Base-by-base conservation (phyloP, 441 rosid genomes). In the Croton setiger region DNA sequence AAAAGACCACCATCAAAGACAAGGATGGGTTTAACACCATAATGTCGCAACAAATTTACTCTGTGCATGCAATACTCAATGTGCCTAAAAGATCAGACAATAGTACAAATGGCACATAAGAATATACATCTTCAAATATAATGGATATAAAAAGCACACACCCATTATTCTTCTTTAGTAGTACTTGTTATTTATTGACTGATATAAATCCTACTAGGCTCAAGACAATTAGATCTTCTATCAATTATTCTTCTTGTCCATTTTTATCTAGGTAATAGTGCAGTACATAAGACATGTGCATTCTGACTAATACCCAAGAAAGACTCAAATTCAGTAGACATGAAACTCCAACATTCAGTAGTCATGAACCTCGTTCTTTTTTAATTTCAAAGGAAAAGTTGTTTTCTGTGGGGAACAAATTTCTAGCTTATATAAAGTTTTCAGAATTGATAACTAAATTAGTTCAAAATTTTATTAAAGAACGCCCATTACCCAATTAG, bases 1-100 rank as follows among this genome's bases (percentile, higher is more conserved):
- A 96, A 78, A 55, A 87, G 76, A 74, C 97, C 98, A 68, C 98
- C 99, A 80, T 96, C 99, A 10, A 96, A 96, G 66, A 92, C 91
- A 54, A 96, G 90, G 77, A 92, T 60, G 33, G 98, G 99, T 79
- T 82, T 91, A 53, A 92, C 86, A 57, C 96, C 92, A 77, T 92
- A 81, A 76, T 92, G 96, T 47, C 88, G 88, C 60, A 92, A 79
- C 78, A 95, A 71, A 74, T 92, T 92, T 76, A 95, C 97, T 84
- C 96, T 84, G 67, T 87, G 95, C 97, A 95, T 88, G 83, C 99
- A 95, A 33, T 92, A 95, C 18, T 86, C 90, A 39, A 95, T 85
- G 83, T 90, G 97, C 93, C 99, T 92, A 72, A 64, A 71, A 70
- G 49, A 83, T 48, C 56, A 74, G 63, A 67, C 21, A 72, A 61